Percentiles rank a stretch among this genome's conserved stretches.
These are phyloP conservation scores for Alternaria infectoria DNA, from an alignment of 2,329 filamentous ascomycete genomes.

Conservation along the genomic window DNA sequence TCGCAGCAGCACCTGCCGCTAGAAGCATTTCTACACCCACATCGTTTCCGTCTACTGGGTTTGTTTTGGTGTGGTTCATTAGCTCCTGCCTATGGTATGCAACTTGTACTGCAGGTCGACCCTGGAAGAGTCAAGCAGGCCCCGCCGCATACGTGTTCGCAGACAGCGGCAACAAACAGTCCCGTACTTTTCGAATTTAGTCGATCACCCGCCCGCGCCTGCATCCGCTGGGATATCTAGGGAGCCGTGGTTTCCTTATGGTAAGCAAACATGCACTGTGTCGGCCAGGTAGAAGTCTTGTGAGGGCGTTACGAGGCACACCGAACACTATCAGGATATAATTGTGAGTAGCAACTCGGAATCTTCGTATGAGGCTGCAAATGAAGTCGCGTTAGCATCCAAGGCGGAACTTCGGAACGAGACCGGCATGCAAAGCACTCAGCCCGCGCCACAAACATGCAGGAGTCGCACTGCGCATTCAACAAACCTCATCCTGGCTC, in stretches of 20 bases:
- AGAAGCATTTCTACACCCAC: neutral
- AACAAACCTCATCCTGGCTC: slow-evolving; percentile 8
- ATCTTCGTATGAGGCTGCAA: neutral
- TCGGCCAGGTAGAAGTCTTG: neutral
- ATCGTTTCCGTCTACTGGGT: neutral
- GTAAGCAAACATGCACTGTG: neutral
- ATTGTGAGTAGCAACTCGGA: neutral
- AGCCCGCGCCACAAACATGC: slow-evolving; percentile 18
- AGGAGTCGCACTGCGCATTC: slow-evolving; percentile 9
- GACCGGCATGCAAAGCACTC: slow-evolving; percentile 4
- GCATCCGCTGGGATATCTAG: slow-evolving; percentile 3
- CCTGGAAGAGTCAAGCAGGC: neutral
- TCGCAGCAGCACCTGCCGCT: neutral
- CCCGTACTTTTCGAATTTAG: neutral
- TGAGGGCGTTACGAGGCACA: neutral
- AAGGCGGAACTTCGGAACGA: slow-evolving; percentile 16
- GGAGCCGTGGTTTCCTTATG: neutral
- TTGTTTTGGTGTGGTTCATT: neutral
- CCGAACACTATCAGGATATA: neutral
- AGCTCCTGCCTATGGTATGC: neutral
- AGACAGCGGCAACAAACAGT: neutral
- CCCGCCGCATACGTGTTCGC: slow-evolving; percentile 1
- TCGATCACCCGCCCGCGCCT: slow-evolving; percentile 12
- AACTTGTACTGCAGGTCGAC: neutral
- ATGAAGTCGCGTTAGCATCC: neutral